These are phyloP conservation scores for Cyberlindnera suaveolens DNA, from an alignment of 805 yeast species.

Conservation along the genomic window DNA sequence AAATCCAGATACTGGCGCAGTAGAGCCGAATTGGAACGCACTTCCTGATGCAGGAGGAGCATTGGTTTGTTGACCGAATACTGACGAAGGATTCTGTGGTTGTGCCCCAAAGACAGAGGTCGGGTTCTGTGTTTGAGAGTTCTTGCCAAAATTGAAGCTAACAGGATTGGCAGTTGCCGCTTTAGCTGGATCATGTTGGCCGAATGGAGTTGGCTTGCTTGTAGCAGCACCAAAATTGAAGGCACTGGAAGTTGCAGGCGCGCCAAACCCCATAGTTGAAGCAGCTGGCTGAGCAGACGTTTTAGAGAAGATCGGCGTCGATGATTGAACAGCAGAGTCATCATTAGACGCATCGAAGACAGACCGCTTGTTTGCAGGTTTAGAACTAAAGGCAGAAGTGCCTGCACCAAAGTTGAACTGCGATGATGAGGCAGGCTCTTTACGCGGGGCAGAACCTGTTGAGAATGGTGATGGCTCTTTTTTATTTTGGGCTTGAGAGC, in stretches of 20 bases:
- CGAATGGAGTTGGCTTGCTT: not conserved
- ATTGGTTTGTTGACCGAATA: constrained; percentile 11
- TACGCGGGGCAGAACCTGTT: no score
- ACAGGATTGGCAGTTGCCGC: constrained; percentile 2
- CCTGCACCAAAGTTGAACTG: no score
- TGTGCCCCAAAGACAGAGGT: constrained; percentile 13
- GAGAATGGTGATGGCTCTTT: not conserved
- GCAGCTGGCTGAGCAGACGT: not conserved
- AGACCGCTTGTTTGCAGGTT: constrained; percentile 9
- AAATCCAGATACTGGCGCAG: constrained; percentile 12
- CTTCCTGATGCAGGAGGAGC: constrained; percentile 6
- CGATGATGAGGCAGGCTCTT: no score
- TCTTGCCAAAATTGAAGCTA: constrained; percentile 14
- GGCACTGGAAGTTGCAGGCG: not conserved
- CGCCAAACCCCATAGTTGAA: not conserved
- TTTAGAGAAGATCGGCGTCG: not conserved
- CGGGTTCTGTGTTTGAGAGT: constrained; percentile 16
- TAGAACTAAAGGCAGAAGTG: not conserved
- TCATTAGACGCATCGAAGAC: constrained; percentile 9
- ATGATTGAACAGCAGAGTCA: not conserved
- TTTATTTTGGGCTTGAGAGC: not conserved
- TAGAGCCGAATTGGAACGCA: constrained; percentile 7
- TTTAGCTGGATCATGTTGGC: not conserved
- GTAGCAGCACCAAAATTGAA: not conserved
- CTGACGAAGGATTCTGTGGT: constrained; percentile 8